These are phyloP conservation scores for Polysphondylium violaceum DNA, from an alignment of 78 protist species.

Conservation along the genomic window DNA sequence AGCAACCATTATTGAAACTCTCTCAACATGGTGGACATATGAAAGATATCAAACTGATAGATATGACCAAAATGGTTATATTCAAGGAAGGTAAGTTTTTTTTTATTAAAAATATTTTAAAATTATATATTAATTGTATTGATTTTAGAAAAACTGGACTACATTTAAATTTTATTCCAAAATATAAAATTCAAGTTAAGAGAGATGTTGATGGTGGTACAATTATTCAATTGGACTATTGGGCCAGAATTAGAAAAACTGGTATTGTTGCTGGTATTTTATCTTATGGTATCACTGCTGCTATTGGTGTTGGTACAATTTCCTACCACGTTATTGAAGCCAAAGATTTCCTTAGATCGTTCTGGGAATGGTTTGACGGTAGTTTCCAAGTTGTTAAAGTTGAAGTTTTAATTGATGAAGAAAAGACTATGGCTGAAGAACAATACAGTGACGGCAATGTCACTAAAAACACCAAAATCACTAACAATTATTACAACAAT, in stretches of 20 bases:
- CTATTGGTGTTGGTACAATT: constrained; percentile 74
- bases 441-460: not conserved
- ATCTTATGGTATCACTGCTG: constrained; percentile 75
- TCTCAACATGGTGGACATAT: constrained; percentile 67
- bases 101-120: not conserved
- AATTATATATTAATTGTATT: not conserved
- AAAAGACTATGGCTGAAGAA: constrained; percentile 17
- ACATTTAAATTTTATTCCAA: constrained; percentile 73
- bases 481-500: constrained; percentile 29
- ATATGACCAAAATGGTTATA: constrained; percentile 62
- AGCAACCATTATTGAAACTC: constrained; percentile 16
- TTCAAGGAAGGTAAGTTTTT: constrained; percentile 69
- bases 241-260: constrained; percentile 79
- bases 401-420: constrained; percentile 55
- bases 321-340: constrained; percentile 51
- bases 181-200: constrained; percentile 48
- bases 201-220: constrained; percentile 79
- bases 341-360: constrained; percentile 23
- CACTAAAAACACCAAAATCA: not conserved
- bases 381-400: constrained; percentile 73
- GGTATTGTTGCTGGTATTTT: constrained; percentile 76
- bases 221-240: constrained; percentile 55
- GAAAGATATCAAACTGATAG: constrained; percentile 62
- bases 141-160: constrained; percentile 67
- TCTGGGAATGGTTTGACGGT: constrained; percentile 82